Conservation (phyloP, 78 protist species). For the Dictyostelium firmibasis region DNA sequence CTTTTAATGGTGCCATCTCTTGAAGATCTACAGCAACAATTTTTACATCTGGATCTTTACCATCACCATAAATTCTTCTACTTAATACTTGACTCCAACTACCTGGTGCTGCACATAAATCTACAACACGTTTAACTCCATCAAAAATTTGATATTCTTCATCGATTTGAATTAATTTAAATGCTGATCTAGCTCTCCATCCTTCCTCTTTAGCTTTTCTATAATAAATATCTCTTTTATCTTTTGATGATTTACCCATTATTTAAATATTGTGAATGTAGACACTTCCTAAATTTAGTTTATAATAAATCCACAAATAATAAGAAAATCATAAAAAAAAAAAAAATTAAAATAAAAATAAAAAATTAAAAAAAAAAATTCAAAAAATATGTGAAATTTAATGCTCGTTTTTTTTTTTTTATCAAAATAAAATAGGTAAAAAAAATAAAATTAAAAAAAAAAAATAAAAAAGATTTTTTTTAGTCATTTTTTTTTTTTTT, state of each 20-base stretch:
- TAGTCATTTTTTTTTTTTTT: background rate
- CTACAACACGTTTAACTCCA: slow-evolving; percentile 96
- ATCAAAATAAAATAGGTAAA: background rate
- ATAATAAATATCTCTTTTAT: slow-evolving; percentile 96
- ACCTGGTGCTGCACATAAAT: slow-evolving; percentile 99
- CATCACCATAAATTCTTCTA: slow-evolving; percentile 41
- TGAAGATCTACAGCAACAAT: slow-evolving; percentile 99
- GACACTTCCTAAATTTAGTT: too few relatives aligned
- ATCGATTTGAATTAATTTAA: slow-evolving; percentile 98
- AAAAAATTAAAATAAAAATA: too few relatives aligned
- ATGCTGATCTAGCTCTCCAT: slow-evolving; percentile 98
- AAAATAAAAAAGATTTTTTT: background rate
- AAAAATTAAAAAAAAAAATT: background rate
- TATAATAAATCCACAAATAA: background rate
- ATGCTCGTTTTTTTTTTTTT: background rate
- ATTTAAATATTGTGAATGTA: too few relatives aligned
- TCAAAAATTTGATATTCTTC: slow-evolving; percentile 93
- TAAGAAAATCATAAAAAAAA: background rate
- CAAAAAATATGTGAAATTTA: background rate
- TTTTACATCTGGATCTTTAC: slow-evolving; percentile 59
- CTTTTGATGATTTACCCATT: slow-evolving; percentile 88
- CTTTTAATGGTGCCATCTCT: slow-evolving; percentile 99
- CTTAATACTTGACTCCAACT: slow-evolving; percentile 95
- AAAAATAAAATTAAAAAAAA: background rate
- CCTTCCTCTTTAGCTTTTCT: slow-evolving; percentile 99